These are phyloP conservation scores for Aquilaria sinensis DNA, from an alignment of 345 rosid species.

Conservation along the genomic window DNA sequence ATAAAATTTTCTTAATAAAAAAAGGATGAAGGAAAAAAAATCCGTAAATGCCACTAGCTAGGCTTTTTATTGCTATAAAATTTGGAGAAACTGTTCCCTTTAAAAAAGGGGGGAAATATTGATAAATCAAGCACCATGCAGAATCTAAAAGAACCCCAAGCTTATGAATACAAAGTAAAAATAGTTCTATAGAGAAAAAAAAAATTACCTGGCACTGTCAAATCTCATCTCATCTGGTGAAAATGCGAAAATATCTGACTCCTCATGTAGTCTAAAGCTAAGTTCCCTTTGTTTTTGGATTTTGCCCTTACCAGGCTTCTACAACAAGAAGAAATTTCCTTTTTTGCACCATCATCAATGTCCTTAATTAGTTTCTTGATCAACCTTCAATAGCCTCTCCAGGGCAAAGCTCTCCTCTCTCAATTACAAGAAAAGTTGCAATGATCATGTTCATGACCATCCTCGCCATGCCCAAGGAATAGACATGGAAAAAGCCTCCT, in stretches of 20 bases:
- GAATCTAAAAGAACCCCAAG: not conserved
- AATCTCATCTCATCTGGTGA: constrained; percentile 4
- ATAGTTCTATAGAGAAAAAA: not conserved
- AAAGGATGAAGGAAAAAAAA: too few relatives aligned
- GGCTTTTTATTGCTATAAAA: not conserved
- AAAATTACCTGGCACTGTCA: not conserved
- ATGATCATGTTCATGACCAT: not conserved
- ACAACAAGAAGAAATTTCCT: not conserved
- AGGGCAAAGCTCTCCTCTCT: constrained; percentile 15
- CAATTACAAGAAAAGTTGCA: not conserved
- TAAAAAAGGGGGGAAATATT: not conserved
- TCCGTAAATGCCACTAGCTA: not conserved
- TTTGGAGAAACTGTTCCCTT: not conserved
- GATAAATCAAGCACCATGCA: not conserved
- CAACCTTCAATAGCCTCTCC: constrained; percentile 12
- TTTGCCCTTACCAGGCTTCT: constrained; percentile 17
- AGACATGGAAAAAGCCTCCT: constrained; percentile 26
- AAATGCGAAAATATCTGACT: constrained; percentile 29
- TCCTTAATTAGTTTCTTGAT: not conserved
- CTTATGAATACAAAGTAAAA: not conserved
- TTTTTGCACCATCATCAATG: not conserved
- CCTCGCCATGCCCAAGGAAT: too few relatives aligned
- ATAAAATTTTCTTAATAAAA: too few relatives aligned
- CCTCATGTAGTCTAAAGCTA: constrained; percentile 36
- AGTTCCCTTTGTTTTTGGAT: constrained; percentile 29